Evolutionary conservation across 495 filamentous ascomycete species (phyloP).

Genomic region (Apiosordaria backusii): DNA sequence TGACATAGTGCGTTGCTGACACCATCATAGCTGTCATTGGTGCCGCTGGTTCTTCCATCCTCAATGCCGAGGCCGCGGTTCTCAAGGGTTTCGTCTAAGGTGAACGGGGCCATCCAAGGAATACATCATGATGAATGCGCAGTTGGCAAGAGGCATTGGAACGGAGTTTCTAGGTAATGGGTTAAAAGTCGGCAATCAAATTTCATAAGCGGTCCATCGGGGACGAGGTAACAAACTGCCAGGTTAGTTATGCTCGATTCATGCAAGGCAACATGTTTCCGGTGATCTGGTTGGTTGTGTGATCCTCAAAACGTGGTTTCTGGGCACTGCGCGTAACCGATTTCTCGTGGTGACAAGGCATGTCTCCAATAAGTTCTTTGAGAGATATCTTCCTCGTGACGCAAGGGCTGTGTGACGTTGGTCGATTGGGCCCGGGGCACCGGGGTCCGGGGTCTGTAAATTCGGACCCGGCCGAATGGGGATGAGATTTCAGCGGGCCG

Average conservation of each 20-base stretch:
- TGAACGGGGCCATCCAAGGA: not conserved
- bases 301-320: not conserved
- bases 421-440: not conserved
- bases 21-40: constrained; percentile 70
- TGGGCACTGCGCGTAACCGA: not conserved
- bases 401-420: not conserved
- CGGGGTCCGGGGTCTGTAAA: not conserved
- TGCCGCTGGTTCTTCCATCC: constrained; percentile 87
- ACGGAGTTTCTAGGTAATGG: not conserved
- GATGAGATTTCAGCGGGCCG: not conserved
- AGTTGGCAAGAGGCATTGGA: not conserved
- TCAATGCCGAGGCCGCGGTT: constrained; percentile 91
- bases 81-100: constrained; percentile 79
- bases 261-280: not conserved
- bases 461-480: constrained; percentile 1
- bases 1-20: constrained; percentile 12
- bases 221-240: not conserved
- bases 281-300: constrained; percentile 2
- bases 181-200: not conserved
- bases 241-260: not conserved
- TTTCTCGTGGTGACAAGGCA: not conserved
- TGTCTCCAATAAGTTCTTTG: not conserved
- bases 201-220: not conserved
- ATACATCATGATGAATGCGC: not conserved
- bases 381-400: not conserved